phyloP scores from a whole-genome alignment of 2,329 filamentous ascomycete species.

The Metarhizium anisopliae region DNA sequence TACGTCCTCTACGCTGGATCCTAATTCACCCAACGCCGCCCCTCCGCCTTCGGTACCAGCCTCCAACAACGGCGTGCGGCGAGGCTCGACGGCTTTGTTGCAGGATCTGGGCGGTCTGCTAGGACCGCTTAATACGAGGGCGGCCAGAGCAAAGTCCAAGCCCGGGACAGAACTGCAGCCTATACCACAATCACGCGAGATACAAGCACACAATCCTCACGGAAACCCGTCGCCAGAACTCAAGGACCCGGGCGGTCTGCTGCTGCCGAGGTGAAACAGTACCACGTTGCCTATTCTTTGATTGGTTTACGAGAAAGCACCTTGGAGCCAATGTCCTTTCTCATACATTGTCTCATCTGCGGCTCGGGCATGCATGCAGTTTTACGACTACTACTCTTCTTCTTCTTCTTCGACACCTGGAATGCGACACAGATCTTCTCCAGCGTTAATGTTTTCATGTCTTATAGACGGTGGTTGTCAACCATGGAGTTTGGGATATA shows the following conservation, averaged over 20 bases:
- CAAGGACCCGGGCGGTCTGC: constrained; percentile 30
- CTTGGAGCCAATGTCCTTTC: no score
- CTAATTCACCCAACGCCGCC: constrained; percentile 23
- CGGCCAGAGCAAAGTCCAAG: constrained; percentile 21
- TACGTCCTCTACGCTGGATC: constrained; percentile 31
- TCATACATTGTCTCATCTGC: not conserved
- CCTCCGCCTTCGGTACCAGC: constrained; percentile 38
- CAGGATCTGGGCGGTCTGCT: constrained; percentile 50
- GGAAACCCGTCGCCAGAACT: constrained; percentile 24
- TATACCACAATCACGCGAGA: constrained; percentile 32
- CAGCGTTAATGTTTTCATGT: not conserved
- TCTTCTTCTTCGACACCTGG: not conserved
- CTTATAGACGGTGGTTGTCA: not conserved
- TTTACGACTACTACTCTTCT: not conserved
- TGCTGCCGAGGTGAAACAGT: constrained; percentile 25
- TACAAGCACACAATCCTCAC: constrained; percentile 21
- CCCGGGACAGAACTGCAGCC: constrained; percentile 35
- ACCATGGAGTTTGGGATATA: not conserved
- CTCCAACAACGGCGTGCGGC: constrained; percentile 33
- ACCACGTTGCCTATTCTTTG: not conserved
- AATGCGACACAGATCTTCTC: not conserved
- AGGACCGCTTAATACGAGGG: constrained; percentile 27
- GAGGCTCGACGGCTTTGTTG: constrained; percentile 49
- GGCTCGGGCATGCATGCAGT: not conserved
- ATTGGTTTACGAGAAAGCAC: no score